These are phyloP conservation scores for Cyclocybe cylindracea DNA, from an alignment of 768 basidiomycete species.

Conservation along the genomic window DNA sequence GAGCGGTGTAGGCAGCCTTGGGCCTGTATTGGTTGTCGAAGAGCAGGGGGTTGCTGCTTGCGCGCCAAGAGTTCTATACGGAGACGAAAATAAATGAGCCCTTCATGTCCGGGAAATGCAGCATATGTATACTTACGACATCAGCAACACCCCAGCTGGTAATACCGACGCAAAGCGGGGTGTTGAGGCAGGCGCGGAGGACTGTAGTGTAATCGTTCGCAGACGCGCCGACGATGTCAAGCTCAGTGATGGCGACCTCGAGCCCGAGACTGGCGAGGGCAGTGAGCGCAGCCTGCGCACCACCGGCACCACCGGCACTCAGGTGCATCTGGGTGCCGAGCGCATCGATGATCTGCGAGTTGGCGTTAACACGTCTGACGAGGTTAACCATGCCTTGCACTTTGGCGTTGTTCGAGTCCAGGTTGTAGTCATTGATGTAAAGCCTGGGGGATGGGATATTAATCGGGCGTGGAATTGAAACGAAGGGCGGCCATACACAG, in stretches of 20 bases:
- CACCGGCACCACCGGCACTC: conserved; percentile 38
- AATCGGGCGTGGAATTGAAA: not conserved
- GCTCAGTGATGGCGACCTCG: conserved; percentile 51
- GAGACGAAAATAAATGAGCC: not conserved
- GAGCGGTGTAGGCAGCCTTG: conserved; percentile 40
- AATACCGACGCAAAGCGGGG: conserved; percentile 45
- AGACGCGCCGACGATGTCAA: conserved; percentile 39
- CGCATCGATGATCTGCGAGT: conserved; percentile 44
- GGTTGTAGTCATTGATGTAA: conserved; percentile 49
- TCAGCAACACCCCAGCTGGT: conserved; percentile 53
- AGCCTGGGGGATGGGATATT: conserved; percentile 16
- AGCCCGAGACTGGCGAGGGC: conserved; percentile 41
- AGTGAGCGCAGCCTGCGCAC: conserved; percentile 40
- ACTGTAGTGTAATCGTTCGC: conserved; percentile 45
- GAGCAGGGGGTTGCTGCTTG: conserved; percentile 42
- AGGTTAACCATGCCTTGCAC: conserved; percentile 40
- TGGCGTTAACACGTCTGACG: conserved; percentile 42
- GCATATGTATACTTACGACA: conserved; percentile 28
- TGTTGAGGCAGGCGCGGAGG: conserved; percentile 44
- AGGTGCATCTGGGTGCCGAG: conserved; percentile 51
- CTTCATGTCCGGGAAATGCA: not conserved
- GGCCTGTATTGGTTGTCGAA: conserved; percentile 48
- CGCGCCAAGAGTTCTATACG: conserved; percentile 46
- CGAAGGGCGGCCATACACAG: conserved; percentile 32
- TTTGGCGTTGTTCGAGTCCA: conserved; percentile 51